phyloP scores from a whole-genome alignment of 1,284 basidiomycete genomes.

The Ustilago lituana region DNA sequence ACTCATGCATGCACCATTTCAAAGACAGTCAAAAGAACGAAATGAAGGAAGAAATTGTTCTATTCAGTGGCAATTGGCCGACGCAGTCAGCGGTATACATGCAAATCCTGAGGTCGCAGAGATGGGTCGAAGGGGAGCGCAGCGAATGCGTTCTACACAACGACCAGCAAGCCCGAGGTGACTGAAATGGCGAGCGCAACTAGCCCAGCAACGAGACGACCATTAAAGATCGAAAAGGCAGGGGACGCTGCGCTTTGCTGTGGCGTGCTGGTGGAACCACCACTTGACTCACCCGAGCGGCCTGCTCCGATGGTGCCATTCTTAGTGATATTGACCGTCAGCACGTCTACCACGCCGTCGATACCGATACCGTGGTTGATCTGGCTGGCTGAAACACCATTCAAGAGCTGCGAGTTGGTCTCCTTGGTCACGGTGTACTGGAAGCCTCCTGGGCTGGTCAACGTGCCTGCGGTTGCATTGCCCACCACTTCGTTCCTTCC shows the following conservation, averaged over 20 bases:
- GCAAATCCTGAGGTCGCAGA: too few relatives aligned
- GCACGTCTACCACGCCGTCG: conserved; percentile 55
- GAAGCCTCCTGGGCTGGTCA: conserved; percentile 50
- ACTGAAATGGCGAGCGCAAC: conserved; percentile 1
- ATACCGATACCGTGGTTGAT: conserved; percentile 63
- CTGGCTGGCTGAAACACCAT: conserved; percentile 31
- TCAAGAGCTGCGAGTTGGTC: conserved; percentile 37
- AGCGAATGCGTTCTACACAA: conserved; percentile 3
- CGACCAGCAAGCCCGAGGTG: conserved; percentile 5
- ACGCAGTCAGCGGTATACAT: too few relatives aligned
- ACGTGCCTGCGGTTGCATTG: conserved; percentile 55
- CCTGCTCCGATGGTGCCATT: conserved; percentile 47
- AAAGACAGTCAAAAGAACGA: too few relatives aligned
- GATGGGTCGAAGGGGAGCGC: too few relatives aligned
- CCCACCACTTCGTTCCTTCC: conserved; percentile 58
- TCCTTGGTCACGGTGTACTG: conserved; percentile 50
- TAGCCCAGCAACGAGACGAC: not conserved
- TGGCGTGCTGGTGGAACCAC: conserved; percentile 20
- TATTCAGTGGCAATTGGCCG: too few relatives aligned
- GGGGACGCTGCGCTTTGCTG: conserved; percentile 10
- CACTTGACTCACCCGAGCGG: conserved; percentile 3
- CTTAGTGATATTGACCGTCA: conserved; percentile 58
- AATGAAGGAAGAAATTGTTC: too few relatives aligned
- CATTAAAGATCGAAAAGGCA: not conserved
- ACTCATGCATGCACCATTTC: too few relatives aligned